Evolutionary conservation across 1,284 basidiomycete species (phyloP).

Genomic region (Pseudozyma sp.): DNA sequence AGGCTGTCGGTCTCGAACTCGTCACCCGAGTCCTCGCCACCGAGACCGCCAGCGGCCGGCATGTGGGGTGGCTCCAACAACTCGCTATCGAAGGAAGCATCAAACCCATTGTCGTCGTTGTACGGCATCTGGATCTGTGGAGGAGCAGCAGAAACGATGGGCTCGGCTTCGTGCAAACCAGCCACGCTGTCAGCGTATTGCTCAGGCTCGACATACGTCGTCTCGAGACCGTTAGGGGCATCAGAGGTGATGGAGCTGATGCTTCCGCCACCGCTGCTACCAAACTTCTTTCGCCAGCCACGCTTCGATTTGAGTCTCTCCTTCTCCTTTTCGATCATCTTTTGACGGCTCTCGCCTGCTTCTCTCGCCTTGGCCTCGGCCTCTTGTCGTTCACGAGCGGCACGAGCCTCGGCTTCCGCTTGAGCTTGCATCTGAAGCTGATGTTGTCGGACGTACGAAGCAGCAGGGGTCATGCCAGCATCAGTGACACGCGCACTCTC

Average conservation of each 20-base stretch:
- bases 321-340: conserved; percentile 70
- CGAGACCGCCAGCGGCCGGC: conserved; percentile 70
- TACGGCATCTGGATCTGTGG: conserved; percentile 65
- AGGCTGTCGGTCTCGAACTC: conserved; percentile 72
- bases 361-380: conserved; percentile 71
- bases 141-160: conserved; percentile 32
- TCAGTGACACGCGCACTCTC: conserved; percentile 76
- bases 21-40: conserved; percentile 69
- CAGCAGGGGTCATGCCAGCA: conserved; percentile 88
- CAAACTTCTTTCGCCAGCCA: conserved; percentile 69
- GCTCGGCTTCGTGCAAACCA: conserved; percentile 16
- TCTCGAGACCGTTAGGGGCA: conserved; percentile 57
- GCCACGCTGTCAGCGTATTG: conserved; percentile 16
- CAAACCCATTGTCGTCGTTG: conserved; percentile 71
- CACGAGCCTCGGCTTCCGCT: conserved; percentile 63
- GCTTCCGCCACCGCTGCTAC: conserved; percentile 54
- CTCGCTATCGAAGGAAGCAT: conserved; percentile 77
- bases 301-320: conserved; percentile 68
- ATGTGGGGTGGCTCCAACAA: conserved; percentile 80
- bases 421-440: conserved; percentile 75
- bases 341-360: conserved; percentile 70
- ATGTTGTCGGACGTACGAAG: conserved; percentile 88
- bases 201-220: conserved; percentile 45
- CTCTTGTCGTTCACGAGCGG: conserved; percentile 74
- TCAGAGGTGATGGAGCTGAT: conserved; percentile 47